These are phyloP conservation scores for Phlegmacium glaucopus DNA, from an alignment of 768 basidiomycete genomes.

Conservation along the genomic window DNA sequence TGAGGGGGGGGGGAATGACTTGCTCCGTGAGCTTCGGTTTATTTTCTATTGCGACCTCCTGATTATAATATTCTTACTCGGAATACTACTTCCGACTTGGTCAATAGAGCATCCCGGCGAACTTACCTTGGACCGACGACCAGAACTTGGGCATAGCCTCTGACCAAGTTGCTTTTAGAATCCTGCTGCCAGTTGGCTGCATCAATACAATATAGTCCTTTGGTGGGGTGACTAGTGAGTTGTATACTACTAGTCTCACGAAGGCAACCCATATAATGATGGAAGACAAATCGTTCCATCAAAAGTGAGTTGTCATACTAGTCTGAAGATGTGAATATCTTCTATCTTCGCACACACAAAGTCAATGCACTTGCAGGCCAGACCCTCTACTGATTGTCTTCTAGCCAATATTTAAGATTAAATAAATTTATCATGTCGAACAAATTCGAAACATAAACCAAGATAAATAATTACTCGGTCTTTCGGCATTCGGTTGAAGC, in stretches of 20 bases:
- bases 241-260: too few relatives aligned
- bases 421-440: not conserved
- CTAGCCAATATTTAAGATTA: constrained; percentile 3
- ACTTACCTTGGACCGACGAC: constrained; percentile 10
- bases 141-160: constrained; percentile 10
- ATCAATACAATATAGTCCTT: constrained; percentile 6
- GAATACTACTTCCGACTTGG: not conserved
- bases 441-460: constrained; percentile 33
- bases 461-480: constrained; percentile 64
- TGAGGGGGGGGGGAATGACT: constrained; percentile 40
- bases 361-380: too few relatives aligned
- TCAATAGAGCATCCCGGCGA: too few relatives aligned
- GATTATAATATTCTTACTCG: not conserved
- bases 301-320: too few relatives aligned
- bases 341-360: too few relatives aligned
- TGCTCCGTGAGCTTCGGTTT: constrained; percentile 77
- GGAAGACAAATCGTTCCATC: too few relatives aligned
- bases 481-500: constrained; percentile 55
- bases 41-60: constrained; percentile 51
- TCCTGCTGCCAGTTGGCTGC: too few relatives aligned
- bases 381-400: constrained; percentile 3
- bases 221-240: not conserved
- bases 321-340: too few relatives aligned
- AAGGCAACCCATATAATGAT: too few relatives aligned
- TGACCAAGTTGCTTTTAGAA: constrained; percentile 9